Percentiles rank a stretch among this genome's conserved stretches.
phyloP scores from a whole-genome alignment of 208 protist genomes.

The Naegleria lovaniensis region DNA sequence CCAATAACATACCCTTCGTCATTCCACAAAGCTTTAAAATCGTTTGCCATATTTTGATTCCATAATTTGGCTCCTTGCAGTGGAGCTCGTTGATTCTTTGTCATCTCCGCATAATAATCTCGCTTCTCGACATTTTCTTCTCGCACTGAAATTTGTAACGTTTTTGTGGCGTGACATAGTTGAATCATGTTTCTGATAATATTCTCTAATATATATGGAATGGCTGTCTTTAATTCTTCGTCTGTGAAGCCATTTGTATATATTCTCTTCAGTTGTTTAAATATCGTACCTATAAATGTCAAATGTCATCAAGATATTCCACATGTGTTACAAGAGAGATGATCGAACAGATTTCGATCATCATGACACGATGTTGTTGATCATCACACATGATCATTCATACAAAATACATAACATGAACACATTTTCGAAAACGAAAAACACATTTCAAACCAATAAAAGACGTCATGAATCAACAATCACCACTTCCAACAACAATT shows the following conservation, averaged over 20 bases:
- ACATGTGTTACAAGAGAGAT: too few species aligned
- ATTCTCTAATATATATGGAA: not conserved
- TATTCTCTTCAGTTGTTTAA: constrained; percentile 61
- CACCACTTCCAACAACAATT: not conserved
- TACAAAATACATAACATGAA: too few species aligned
- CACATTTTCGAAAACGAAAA: too few species aligned
- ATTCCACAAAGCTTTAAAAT: not conserved
- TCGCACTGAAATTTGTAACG: not conserved
- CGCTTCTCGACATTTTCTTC: not conserved
- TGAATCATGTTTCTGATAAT: constrained; percentile 1
- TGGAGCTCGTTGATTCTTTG: not conserved
- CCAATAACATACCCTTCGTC: not conserved
- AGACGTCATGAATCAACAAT: not conserved
- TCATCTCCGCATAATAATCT: not conserved
- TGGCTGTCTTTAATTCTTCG: not conserved
- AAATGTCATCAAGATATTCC: too few species aligned
- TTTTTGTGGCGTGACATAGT: not conserved
- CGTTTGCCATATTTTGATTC: not conserved
- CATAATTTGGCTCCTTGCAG: not conserved
- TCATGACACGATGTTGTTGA: too few species aligned
- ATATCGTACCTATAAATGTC: constrained; percentile 46
- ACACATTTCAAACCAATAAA: too few species aligned
- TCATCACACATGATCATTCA: too few species aligned
- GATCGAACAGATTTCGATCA: too few species aligned
- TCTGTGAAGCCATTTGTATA: not conserved